Base-by-base conservation (phyloP, 2,329 filamentous ascomycete genomes). In the Chrysoporthe puriensis region DNA sequence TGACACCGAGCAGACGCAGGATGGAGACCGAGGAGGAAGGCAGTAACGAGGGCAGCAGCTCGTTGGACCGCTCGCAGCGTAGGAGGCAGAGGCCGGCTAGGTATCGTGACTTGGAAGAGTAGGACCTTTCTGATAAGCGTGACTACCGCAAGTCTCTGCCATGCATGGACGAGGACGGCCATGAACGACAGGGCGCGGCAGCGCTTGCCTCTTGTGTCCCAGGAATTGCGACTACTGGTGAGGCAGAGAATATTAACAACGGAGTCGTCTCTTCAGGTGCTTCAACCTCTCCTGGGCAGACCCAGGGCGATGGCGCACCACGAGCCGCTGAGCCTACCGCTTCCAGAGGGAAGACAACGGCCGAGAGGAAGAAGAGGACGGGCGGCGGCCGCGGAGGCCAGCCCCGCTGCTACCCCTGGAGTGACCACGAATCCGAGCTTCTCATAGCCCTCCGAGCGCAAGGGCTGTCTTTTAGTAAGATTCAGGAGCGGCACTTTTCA, bases 61-160 rank as follows among this genome's bases (percentile, higher is more conserved):
- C 64, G 2, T 32, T 66, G 26, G 64, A 66, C 42, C 69, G 69
- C n/a, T 69, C 69, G 36, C 66, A 68, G 21, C 66, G 69, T n/a
- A 63, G 58, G 48, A 67, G 69, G 40, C 67, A 69, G 64, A 70
- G 60, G 58, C 69, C 69, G 48, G 69, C 69, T 43, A 66, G 69
- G 46, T 70, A 70, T 64, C 69, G 69, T 52, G 67, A 69, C 32
- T 32, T 48, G 64, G 69, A 66, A 57, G 68, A 70, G 62, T 70
- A 70, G 68, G 68, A 68, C 54, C 61, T 68, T 63, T 60, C 65
- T 42, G 43, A 5, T 32, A 62, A 50, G 66, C 62, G 54, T 50
- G 43, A 43, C 32, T 7, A 52, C 52, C 56, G 62, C 48, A 65
- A 59, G n/a, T 16, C 40, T 14, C 43, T 14, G 52, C 57, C 40